These are phyloP conservation scores for Emericellopsis cladophorae DNA, from an alignment of 2,329 filamentous ascomycete species.

Conservation along the genomic window DNA sequence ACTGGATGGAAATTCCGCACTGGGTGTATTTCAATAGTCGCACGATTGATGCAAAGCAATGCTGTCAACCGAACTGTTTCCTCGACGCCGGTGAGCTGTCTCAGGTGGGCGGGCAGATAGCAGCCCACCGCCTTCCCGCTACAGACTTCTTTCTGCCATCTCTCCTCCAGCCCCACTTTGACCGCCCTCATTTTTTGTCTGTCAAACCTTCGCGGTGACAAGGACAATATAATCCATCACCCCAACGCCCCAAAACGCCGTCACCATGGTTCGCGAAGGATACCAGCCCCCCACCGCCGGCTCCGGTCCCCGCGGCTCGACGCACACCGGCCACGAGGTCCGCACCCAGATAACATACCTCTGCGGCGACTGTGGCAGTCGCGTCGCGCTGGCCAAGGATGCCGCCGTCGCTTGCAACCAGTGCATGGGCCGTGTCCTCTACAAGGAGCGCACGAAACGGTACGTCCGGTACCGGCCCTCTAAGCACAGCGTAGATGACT, in stretches of 20 bases:
- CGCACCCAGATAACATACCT: conserved; percentile 24
- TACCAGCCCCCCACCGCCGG: conserved; percentile 58
- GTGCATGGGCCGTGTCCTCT: conserved; percentile 88
- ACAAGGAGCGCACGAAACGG: conserved; percentile 97
- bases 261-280: conserved; percentile 56
- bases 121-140: conserved; percentile 3
- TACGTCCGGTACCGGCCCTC: conserved; percentile 29
- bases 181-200: conserved; percentile 2
- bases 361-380: conserved; percentile 30
- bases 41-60: too few species aligned
- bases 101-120: too few species aligned
- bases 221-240: neutral
- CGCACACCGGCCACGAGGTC: conserved; percentile 23
- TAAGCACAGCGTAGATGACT: neutral
- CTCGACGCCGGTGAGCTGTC: too few species aligned
- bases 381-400: conserved; percentile 26
- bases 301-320: conserved; percentile 26
- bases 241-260: neutral
- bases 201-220: neutral
- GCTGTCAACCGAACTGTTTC: too few species aligned
- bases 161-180: neutral
- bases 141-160: conserved; percentile 1
- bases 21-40: too few species aligned
- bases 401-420: conserved; percentile 35
- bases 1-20: too few species aligned